Evolutionary conservation across 805 yeast species (phyloP).

Genomic region (Suhomyces pyralidae): DNA sequence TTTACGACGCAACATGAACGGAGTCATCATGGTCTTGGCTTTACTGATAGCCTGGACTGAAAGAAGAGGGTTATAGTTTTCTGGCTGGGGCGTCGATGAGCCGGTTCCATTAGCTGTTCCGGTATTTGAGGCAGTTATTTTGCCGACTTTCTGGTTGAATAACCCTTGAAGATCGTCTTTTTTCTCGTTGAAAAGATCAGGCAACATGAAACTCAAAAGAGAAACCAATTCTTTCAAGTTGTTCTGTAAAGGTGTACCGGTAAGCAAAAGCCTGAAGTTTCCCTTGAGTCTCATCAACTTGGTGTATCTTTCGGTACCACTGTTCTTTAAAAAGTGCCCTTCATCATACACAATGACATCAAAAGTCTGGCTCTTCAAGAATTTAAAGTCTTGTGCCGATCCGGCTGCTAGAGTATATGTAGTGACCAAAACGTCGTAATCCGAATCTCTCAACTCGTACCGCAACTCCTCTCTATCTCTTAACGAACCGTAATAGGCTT

Average conservation of each 20-base stretch:
- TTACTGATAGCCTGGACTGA: constrained; percentile 89
- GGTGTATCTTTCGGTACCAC: constrained; percentile 78
- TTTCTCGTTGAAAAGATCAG: constrained; percentile 73
- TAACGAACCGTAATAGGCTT: constrained; percentile 91
- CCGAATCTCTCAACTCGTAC: constrained; percentile 53
- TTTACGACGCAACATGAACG: constrained; percentile 88
- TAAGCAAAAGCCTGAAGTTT: constrained; percentile 77
- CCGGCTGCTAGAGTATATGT: constrained; percentile 93
- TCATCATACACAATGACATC: constrained; percentile 93
- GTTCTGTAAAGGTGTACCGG: constrained; percentile 97
- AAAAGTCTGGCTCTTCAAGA: constrained; percentile 69
- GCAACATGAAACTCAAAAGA: constrained; percentile 85
- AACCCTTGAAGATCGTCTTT: constrained; percentile 77
- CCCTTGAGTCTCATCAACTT: constrained; percentile 84
- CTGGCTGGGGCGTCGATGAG: constrained; percentile 25
- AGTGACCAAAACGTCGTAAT: constrained; percentile 87
- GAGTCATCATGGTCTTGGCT: constrained; percentile 98
- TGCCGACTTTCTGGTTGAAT: constrained; percentile 83
- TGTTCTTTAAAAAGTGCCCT: constrained; percentile 95
- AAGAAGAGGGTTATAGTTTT: constrained; percentile 68
- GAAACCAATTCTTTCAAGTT: constrained; percentile 89
- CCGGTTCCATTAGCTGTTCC: constrained; percentile 19
- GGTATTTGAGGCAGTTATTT: constrained; percentile 38
- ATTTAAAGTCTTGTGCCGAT: constrained; percentile 73
- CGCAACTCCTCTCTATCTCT: constrained; percentile 83